Evolutionary conservation across 495 filamentous ascomycete genomes (phyloP), one percentile per base, ranked within the genome.

Genomic region (Penicillium egyptiacum): DNA sequence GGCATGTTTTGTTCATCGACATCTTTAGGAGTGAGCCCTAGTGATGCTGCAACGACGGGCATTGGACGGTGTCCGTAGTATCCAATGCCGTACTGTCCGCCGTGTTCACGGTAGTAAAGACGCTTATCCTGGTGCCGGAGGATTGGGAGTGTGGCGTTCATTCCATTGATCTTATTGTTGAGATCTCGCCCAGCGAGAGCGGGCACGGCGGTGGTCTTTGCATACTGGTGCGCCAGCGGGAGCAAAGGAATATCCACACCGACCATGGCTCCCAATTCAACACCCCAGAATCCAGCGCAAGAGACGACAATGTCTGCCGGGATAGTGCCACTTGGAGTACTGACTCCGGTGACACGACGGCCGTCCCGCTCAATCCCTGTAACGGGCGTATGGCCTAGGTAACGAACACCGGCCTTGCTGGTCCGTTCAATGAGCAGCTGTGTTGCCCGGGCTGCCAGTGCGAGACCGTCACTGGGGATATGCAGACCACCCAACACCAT

Each of bases 211-310:
- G 73, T 77, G 5, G 79, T 81, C 59, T 79, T 81, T 44, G 69
- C 79, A 52, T 82, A 82, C 52, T 82, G 79, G 52, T 82, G 79
- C 6, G 72, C 77, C 31, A 82, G 69, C 2, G 79, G 77, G 2
- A 80, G 68, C n/a, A 81, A 59, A 39, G 79, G 79, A 56, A 81
- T 73, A 1, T 69, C 56, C 22, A 81, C 66, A 14, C 72, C 78
- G 46, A 75, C 74, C 79, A 81, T 80, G 1, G 73, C 76, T 2
- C 79, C 79, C 16, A 81, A 57, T 50, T 81, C 75, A 2, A 81
- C 79, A 7, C 79, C 79, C 79, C 79, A 81, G 69, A 81, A 81
- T 2, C 79, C 79, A 30, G 79, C 79, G 59, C 79, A 81, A 17
- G 78, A 80, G 22, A 81, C 61, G 26, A 81, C 64, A 20, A 81